Base-by-base conservation (phyloP, 768 basidiomycete species). In the Mycena rosella region DNA sequence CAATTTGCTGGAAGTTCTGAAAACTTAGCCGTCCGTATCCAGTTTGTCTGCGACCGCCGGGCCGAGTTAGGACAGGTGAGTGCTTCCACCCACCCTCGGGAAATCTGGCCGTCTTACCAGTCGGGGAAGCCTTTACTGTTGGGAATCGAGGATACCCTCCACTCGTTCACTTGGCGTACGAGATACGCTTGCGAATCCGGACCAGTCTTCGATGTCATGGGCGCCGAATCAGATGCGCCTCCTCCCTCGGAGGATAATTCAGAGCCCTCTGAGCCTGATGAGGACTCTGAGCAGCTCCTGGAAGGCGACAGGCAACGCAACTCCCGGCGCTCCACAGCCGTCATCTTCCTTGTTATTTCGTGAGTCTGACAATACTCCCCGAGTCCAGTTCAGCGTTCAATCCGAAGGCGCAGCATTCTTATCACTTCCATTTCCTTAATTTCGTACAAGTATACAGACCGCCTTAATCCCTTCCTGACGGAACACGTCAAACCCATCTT, bases 211-310 rank as follows among this genome's bases (percentile, higher is more conserved):
- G 11, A 51, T 22, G 22, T 42, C 8, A 15, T 62, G 13, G 55
- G 63, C 17, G 38, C 52, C 2, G 61, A 59, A 30, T 17, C 55
- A 2, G 55, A 57, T 3, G 30, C 17, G 4, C 61, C 57, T 40
- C 61, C 57, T 40, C 52, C 64, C 9, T 3, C 60, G 55, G 56
- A 48, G 26, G 69, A 70, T 30, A 47, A 38, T 7, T 44, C 57
- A 17, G 49, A 62, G 22, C 62, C 69, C 5, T 48, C 60, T 2
- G 26, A 56, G 14, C 38, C 61, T 17, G 29, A 64, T 26, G 69
- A 71, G 14, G 65, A 61, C 20, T 56, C 55, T 29, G 65, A 67
- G 10, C 64, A 63, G 49, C 70, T 71, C 8, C 30, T 71, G 22
- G 70, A 71, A 8, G 34, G 54, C 62, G 45, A 58, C 40, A 48